phyloP scores from a whole-genome alignment of 1,284 basidiomycete genomes.

The Cryptococcus deneoformans region DNA sequence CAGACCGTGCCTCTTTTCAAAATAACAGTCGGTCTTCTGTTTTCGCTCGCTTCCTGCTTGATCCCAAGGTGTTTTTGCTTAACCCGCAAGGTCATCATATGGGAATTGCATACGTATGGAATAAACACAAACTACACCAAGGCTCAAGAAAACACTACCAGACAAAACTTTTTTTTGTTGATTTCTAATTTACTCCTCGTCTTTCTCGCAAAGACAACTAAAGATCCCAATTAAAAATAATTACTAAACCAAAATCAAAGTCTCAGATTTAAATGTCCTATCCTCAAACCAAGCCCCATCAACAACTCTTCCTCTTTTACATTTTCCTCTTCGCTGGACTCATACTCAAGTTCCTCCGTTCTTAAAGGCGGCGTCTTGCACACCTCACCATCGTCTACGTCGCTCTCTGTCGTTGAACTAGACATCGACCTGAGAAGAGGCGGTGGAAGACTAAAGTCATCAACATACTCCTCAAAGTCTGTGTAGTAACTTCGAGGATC shows the following conservation, averaged over 20 bases:
- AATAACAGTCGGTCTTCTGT: too few relatives aligned
- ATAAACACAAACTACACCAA: too few relatives aligned
- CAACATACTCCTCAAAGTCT: slow-evolving; percentile 18
- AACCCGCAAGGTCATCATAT: too few relatives aligned
- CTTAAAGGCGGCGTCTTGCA: slow-evolving; percentile 29
- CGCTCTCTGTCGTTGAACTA: slow-evolving; percentile 5
- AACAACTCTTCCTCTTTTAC: slow-evolving; percentile 37
- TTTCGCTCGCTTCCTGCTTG: too few relatives aligned
- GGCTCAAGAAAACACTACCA: too few relatives aligned
- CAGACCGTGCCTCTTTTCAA: too few relatives aligned
- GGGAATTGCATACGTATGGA: too few relatives aligned
- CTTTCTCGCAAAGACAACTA: too few relatives aligned
- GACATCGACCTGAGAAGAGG: slow-evolving; percentile 24
- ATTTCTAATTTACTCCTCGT: too few relatives aligned
- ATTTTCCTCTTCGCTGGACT: neutral
- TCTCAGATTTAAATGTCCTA: slow-evolving; percentile 1
- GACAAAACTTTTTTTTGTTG: too few relatives aligned
- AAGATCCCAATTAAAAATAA: slow-evolving; percentile 5
- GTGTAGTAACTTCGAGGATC: slow-evolving; percentile 5
- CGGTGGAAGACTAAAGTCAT: slow-evolving; percentile 26
- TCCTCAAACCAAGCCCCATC: slow-evolving; percentile 1
- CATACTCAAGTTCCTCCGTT: slow-evolving; percentile 32
- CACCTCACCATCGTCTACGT: slow-evolving; percentile 16
- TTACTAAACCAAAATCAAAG: neutral
- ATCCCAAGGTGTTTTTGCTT: too few relatives aligned